These are phyloP conservation scores for Tulasnella calospora DNA, from an alignment of 768 basidiomycete genomes.

Conservation along the genomic window DNA sequence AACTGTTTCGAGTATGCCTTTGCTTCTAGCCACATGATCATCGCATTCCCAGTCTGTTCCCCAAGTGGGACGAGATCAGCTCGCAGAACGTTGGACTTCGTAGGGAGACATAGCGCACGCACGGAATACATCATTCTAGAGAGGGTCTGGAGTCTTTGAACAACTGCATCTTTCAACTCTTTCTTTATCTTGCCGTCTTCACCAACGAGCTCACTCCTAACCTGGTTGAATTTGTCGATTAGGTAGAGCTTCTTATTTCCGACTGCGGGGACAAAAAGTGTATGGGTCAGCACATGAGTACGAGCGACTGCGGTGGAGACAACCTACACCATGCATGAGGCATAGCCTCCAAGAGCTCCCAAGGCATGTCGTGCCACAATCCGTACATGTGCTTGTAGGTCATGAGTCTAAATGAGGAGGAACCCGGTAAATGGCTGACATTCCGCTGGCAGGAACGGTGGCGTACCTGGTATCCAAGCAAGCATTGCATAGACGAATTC, in stretches of 20 bases:
- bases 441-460: background rate
- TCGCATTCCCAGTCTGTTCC: conserved; percentile 10
- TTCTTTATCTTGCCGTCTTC: background rate
- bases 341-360: background rate
- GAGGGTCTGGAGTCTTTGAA: background rate
- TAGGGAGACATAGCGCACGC: background rate
- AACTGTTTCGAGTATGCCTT: background rate
- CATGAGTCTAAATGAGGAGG: background rate
- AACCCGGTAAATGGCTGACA: background rate
- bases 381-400: background rate
- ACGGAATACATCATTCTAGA: background rate
- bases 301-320: background rate
- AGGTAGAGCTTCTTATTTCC: background rate
- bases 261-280: background rate
- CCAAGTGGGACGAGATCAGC: background rate
- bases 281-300: background rate
- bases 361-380: background rate
- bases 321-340: background rate
- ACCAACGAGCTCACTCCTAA: background rate
- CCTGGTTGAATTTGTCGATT: background rate
- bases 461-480: conserved; percentile 15
- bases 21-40: background rate
- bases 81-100: background rate
- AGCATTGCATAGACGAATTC: background rate
- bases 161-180: background rate